Conservation (phyloP, 139 green algal species). For the Spirogloea muscicola region DNA sequence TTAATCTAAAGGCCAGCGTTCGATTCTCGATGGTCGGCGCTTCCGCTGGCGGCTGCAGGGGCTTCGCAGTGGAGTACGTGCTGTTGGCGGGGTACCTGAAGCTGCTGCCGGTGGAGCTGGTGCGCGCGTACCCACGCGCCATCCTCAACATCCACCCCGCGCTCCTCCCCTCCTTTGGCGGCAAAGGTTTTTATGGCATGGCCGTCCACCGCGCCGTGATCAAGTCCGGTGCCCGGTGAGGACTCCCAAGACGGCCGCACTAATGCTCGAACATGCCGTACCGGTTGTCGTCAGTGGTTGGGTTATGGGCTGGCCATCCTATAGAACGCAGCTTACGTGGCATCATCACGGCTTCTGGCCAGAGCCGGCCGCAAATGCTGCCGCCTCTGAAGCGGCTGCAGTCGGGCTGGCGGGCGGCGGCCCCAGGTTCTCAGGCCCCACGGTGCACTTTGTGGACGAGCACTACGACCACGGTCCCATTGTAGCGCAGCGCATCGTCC, state of each 20-base stretch:
- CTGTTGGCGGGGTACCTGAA: constrained; percentile 94
- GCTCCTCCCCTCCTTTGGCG: constrained; percentile 93
- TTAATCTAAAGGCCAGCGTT: neutral
- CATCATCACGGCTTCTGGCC: no score
- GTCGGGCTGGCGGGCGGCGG: no score
- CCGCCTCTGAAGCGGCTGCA: no score
- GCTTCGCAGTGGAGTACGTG: constrained; percentile 67
- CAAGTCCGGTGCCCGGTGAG: constrained; percentile 64
- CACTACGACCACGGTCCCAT: constrained; percentile 94
- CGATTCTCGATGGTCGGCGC: neutral
- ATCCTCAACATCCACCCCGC: constrained; percentile 99
- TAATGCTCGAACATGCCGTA: no score
- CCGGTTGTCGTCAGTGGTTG: no score
- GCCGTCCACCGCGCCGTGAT: constrained; percentile 90
- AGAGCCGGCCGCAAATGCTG: no score
- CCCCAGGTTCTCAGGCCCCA: constrained; percentile 71
- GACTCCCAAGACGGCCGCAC: no score
- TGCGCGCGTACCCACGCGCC: constrained; percentile 61
- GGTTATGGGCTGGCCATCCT: no score
- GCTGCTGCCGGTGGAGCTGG: constrained; percentile 77
- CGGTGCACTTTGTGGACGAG: constrained; percentile 97
- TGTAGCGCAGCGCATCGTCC: constrained; percentile 82
- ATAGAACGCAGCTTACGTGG: no score
- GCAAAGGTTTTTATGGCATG: constrained; percentile 87
- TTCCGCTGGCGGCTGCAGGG: constrained; percentile 33